These are phyloP conservation scores for Ascodesmis nigricans DNA, from an alignment of 495 filamentous ascomycete genomes.

Conservation along the genomic window DNA sequence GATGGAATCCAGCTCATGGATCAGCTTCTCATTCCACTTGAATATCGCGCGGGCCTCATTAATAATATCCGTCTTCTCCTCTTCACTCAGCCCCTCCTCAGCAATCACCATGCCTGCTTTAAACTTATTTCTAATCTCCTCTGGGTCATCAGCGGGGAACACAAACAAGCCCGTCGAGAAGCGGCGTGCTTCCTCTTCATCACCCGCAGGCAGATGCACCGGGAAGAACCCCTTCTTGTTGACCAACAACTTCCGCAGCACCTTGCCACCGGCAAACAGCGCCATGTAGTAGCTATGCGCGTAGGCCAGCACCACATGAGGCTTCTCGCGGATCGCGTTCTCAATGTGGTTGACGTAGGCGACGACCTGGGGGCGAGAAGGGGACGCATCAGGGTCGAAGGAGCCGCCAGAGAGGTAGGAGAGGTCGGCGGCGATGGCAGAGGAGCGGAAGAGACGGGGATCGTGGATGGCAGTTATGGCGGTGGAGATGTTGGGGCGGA, in stretches of 20 bases:
- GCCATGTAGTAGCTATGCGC: slow-evolving; percentile 20
- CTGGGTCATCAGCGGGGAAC: slow-evolving; percentile 15
- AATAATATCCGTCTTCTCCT: slow-evolving; percentile 18
- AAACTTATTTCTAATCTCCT: slow-evolving; percentile 8
- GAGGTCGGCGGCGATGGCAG: slow-evolving; percentile 11
- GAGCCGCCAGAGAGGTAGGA: slow-evolving; percentile 6
- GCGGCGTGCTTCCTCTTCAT: slow-evolving; percentile 6
- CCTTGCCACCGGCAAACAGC: slow-evolving; percentile 20
- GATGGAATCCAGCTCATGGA: slow-evolving; percentile 14
- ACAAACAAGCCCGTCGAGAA: slow-evolving; percentile 13
- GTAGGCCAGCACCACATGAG: slow-evolving; percentile 17
- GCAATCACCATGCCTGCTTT: slow-evolving; percentile 10
- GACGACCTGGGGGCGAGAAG: slow-evolving; percentile 1
- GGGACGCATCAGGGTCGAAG: slow-evolving; percentile 1
- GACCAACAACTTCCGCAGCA: slow-evolving; percentile 12
- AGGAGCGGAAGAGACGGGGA: slow-evolving; percentile 9
- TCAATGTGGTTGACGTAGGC: slow-evolving; percentile 11
- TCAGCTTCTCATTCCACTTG: slow-evolving; percentile 9
- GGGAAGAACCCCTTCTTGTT: slow-evolving; percentile 15
- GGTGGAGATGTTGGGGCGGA: slow-evolving; percentile 8
- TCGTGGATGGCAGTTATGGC: slow-evolving; percentile 11
- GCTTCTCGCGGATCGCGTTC: slow-evolving; percentile 8
- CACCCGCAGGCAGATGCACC: slow-evolving; percentile 1
- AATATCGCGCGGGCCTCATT: slow-evolving; percentile 15
- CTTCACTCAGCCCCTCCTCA: slow-evolving; percentile 7